Base-by-base conservation (phyloP, 106 monocot species). In the Phalaenopsis equestris region DNA sequence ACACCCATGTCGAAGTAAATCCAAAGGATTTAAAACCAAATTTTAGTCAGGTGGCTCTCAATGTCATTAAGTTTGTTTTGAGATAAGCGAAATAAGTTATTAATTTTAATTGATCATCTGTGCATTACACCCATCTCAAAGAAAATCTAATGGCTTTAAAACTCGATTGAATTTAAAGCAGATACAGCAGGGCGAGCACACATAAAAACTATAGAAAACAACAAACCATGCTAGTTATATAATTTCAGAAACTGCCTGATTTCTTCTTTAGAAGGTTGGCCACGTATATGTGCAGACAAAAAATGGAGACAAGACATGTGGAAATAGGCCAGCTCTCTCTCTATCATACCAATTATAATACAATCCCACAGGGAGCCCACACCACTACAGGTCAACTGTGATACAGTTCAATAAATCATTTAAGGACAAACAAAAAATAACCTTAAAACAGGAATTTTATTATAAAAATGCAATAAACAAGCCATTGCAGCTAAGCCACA, bases 251-350 rank as follows among this genome's bases (percentile, higher is more conserved):
- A 30, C 74, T 39, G 74, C 18, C 18, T n/a, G 74, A 74, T 5
- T n/a, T 43, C 74, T 43, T 43, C 74, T 74, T 38, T 74, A 43
- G 74, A 74, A 74, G 12, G 74, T 18, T 74, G 23, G 47, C 47
- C 75, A 75, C 45, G 7, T 11, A 23, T 75, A 23, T 43, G 9
- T 75, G 75, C 23, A 75, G 73, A 73, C 41, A 75, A 75, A 11
- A 41, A 75, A 48, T 3, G 19, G 47, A 75, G 47, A 45, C 75
- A 75, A 21, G 42, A 43, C 74, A 74, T 75, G 70, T 70, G 73
- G 45, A n/a, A 46, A 75, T 48, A 75, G 2, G 47, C 41, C 47
- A 45, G 46, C 48, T 12, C 1, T 14, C 37, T 37, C 61, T 39
- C 12, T 70, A 70, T 38, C 70, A 39, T 74, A 30, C 41, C 16